Conservation (phyloP, 495 filamentous ascomycete species). For the Symbiotaphrina buchneri region DNA sequence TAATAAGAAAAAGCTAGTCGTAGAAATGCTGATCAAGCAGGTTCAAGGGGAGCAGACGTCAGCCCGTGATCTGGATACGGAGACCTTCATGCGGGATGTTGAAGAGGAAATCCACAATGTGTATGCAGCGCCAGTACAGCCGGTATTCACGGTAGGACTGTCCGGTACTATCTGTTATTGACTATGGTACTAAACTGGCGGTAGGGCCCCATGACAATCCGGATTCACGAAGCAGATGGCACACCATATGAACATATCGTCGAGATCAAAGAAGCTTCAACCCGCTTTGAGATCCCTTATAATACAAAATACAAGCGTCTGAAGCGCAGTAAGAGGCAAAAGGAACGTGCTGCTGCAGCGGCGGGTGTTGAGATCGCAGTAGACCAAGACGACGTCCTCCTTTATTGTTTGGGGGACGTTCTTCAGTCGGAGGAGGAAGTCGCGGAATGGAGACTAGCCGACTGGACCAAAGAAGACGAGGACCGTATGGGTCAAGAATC, state of each 20-base stretch:
- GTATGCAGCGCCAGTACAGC: slow-evolving; percentile 43
- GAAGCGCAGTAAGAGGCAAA: slow-evolving; percentile 75
- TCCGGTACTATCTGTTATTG: not conserved
- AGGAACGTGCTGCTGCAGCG: slow-evolving; percentile 46
- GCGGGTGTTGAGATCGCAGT: slow-evolving; percentile 32
- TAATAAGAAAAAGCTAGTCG: slow-evolving; percentile 92
- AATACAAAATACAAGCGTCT: slow-evolving; percentile 98
- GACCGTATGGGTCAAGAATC: slow-evolving; percentile 81
- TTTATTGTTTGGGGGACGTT: slow-evolving; percentile 88
- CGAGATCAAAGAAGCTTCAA: slow-evolving; percentile 67
- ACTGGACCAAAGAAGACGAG: slow-evolving; percentile 77
- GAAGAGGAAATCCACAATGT: slow-evolving; percentile 54
- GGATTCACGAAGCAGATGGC: slow-evolving; percentile 95
- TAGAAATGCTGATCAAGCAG: slow-evolving; percentile 82
- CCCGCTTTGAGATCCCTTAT: slow-evolving; percentile 83
- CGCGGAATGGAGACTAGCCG: slow-evolving; percentile 57
- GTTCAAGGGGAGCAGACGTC: slow-evolving; percentile 33
- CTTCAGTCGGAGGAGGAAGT: slow-evolving; percentile 64
- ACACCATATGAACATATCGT: slow-evolving; percentile 98
- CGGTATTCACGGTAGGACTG: slow-evolving; percentile 42
- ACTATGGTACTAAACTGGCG: slow-evolving; percentile 1
- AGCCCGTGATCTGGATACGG: slow-evolving; percentile 31
- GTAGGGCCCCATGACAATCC: slow-evolving; percentile 77
- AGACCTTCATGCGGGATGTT: slow-evolving; percentile 59
- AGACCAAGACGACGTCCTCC: slow-evolving; percentile 68